A percentile compares a stretch with the other conserved stretches of the same genome.
phyloP scores from a whole-genome alignment of 2,329 filamentous ascomycete genomes.

The Aschersonia sp. region DNA sequence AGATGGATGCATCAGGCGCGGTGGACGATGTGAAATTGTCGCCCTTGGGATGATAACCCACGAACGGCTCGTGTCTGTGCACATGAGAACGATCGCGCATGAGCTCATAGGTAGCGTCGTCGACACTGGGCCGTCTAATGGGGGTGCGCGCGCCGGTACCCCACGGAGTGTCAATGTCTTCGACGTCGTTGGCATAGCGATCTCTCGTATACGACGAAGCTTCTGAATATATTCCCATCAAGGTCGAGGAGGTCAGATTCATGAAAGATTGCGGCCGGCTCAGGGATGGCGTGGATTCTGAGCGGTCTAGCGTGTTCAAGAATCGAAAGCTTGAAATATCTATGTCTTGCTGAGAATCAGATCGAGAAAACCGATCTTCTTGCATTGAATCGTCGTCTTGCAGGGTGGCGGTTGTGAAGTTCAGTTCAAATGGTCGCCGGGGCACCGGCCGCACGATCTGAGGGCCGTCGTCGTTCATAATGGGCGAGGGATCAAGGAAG shows the following conservation, averaged over 20 bases:
- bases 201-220: constrained; percentile 36
- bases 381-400: constrained; percentile 21
- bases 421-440: constrained; percentile 54
- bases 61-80: constrained; percentile 19
- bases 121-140: constrained; percentile 24
- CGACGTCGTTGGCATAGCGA: constrained; percentile 23
- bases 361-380: constrained; percentile 7
- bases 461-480: constrained; percentile 30
- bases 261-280: constrained; percentile 64
- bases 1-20: constrained; percentile 18
- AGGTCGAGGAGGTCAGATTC: constrained; percentile 78
- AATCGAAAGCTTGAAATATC: constrained; percentile 19
- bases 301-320: constrained; percentile 26
- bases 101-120: constrained; percentile 29
- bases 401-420: constrained; percentile 30
- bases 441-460: constrained; percentile 55
- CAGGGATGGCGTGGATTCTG: constrained; percentile 22
- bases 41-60: constrained; percentile 9
- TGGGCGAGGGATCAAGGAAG: not conserved
- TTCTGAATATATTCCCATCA: constrained; percentile 80
- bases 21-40: constrained; percentile 13
- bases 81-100: constrained; percentile 24
- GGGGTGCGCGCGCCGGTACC: constrained; percentile 65
- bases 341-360: constrained; percentile 8
- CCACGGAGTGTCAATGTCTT: constrained; percentile 58